Conservation (phyloP, 2,329 filamentous ascomycete genomes). For the Phaeophleospora eucalypticola region DNA sequence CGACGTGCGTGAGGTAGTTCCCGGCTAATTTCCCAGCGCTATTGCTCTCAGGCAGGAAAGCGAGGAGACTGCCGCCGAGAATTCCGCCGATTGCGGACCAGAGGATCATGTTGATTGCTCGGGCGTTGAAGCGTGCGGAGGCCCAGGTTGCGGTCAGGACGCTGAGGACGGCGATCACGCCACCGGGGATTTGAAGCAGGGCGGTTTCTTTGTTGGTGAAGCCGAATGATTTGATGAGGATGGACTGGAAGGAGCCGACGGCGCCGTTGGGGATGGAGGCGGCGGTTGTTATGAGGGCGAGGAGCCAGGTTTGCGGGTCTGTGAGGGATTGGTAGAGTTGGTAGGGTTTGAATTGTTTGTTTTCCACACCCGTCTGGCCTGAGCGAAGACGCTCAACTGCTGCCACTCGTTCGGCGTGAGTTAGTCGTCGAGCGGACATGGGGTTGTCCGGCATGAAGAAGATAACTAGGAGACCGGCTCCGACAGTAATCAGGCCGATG, state of each 20-base stretch:
- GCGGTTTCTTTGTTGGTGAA: constrained; percentile 29
- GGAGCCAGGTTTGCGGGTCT: constrained; percentile 44
- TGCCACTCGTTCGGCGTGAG: constrained; percentile 29
- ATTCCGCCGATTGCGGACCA: constrained; percentile 28
- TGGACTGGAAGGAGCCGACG: constrained; percentile 36
- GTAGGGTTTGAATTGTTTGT: constrained; percentile 46
- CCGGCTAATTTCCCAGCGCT: constrained; percentile 42
- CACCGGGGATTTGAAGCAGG: constrained; percentile 52
- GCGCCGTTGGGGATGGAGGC: constrained; percentile 40
- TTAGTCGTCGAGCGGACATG: constrained; percentile 25
- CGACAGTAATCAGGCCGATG: constrained; percentile 42
- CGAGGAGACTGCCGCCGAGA: constrained; percentile 30
- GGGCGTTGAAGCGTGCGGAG: constrained; percentile 27
- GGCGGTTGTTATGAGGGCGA: constrained; percentile 35
- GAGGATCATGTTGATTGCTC: constrained; percentile 26
- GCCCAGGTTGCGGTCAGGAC: constrained; percentile 27
- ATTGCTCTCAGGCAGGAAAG: constrained; percentile 35
- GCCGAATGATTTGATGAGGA: constrained; percentile 32
- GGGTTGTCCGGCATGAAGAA: constrained; percentile 31
- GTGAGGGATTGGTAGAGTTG: constrained; percentile 45
- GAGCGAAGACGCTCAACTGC: constrained; percentile 41
- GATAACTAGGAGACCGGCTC: constrained; percentile 32
- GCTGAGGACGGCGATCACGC: constrained; percentile 48
- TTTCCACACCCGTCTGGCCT: constrained; percentile 50
- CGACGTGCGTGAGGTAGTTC: constrained; percentile 39